Evolutionary conservation across 441 rosid genomes (phyloP).

Genomic region (Francoa sonchifolia): DNA sequence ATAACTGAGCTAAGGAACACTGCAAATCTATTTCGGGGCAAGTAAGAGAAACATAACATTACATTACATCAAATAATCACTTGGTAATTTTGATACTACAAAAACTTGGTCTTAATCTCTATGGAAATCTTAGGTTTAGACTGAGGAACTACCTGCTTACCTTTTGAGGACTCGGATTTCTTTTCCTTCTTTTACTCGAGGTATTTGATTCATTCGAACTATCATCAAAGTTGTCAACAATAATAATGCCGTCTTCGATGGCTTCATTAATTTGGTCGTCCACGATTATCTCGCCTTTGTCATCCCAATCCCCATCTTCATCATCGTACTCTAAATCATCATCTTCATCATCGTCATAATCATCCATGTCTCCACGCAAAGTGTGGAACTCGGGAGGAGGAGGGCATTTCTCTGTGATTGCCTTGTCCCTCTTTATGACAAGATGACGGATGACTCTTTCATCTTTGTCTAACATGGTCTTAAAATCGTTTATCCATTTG

Average conservation of each 20-base stretch:
- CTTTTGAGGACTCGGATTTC: slow-evolving; percentile 11
- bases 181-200: slow-evolving; percentile 14
- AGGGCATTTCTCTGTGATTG: slow-evolving; percentile 56
- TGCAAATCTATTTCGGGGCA: too few relatives aligned
- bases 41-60: too few relatives aligned
- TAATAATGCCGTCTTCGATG: not conserved
- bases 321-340: slow-evolving; percentile 29
- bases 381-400: slow-evolving; percentile 81
- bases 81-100: too few relatives aligned
- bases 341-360: slow-evolving; percentile 24
- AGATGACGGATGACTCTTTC: slow-evolving; percentile 83
- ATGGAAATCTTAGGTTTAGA: too few relatives aligned
- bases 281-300: slow-evolving; percentile 19
- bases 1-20: too few relatives aligned
- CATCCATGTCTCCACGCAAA: slow-evolving; percentile 29
- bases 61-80: too few relatives aligned
- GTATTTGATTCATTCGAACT: slow-evolving; percentile 12
- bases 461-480: slow-evolving; percentile 60
- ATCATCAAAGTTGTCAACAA: slow-evolving; percentile 8
- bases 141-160: too few relatives aligned
- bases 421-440: slow-evolving; percentile 70
- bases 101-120: too few relatives aligned
- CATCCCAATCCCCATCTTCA: slow-evolving; percentile 23
- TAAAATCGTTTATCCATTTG: slow-evolving; percentile 65
- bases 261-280: slow-evolving; percentile 23